Evolutionary conservation across 1,139 yeast species (phyloP).

Genomic region (Saccharomycopsis phalli): DNA sequence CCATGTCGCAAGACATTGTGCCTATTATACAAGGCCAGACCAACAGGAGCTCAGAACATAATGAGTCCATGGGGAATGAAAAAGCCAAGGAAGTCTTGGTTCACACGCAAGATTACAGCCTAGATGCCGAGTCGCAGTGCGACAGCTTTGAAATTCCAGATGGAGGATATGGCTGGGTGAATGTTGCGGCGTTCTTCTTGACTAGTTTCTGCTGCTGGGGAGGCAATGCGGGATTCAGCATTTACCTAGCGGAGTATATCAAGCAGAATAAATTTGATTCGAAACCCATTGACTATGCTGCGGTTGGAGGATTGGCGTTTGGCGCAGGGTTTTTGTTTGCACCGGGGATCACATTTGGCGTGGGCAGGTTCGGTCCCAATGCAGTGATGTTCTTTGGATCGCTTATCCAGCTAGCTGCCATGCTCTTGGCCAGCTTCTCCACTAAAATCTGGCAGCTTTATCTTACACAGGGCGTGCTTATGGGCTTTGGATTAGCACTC

Average conservation of each 20-base stretch:
- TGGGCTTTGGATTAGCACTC: constrained; percentile 50
- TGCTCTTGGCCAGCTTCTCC: constrained; percentile 53
- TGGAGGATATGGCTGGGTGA: constrained; percentile 57
- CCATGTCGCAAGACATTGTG: too few relatives aligned
- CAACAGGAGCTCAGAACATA: too few relatives aligned
- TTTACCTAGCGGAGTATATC: constrained; percentile 49
- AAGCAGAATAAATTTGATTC: constrained; percentile 41
- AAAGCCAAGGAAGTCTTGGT: too few relatives aligned
- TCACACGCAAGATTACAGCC: too few relatives aligned
- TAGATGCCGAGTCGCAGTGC: too few relatives aligned
- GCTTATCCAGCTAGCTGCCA: constrained; percentile 41
- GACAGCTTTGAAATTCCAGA: constrained; percentile 32
- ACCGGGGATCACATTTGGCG: constrained; percentile 36
- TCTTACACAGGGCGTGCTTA: constrained; percentile 53
- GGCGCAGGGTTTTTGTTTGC: constrained; percentile 48
- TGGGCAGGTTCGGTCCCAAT: constrained; percentile 24
- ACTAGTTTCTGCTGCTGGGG: constrained; percentile 61
- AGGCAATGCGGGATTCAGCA: constrained; percentile 52
- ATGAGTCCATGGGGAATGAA: too few relatives aligned
- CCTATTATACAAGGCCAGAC: too few relatives aligned
- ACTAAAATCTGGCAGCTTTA: constrained; percentile 49
- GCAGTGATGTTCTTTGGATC: constrained; percentile 34
- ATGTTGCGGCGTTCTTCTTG: constrained; percentile 43
- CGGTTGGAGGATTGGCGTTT: constrained; percentile 56
- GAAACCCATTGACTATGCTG: constrained; percentile 45